Evolutionary conservation across 179 eudicot species (phyloP).

Genomic region (Gypsophila paniculata): DNA sequence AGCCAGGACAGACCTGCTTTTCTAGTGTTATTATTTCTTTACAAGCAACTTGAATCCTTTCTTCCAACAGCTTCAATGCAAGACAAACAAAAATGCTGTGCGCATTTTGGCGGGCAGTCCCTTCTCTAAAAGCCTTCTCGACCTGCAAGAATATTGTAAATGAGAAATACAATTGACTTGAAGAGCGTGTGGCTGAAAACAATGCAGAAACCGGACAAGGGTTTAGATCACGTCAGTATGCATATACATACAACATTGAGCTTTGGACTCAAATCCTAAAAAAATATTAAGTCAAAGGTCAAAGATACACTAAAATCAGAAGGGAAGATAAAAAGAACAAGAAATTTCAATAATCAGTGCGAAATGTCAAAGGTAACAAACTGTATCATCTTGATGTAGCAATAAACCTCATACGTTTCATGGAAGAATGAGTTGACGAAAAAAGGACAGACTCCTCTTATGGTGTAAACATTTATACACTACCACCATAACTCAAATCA

Average conservation of each 20-base stretch:
- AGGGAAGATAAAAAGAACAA: no score
- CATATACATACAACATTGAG: neutral
- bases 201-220: neutral
- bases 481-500: slow-evolving; percentile 1
- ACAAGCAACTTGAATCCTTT: slow-evolving; percentile 94
- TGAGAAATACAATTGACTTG: neutral
- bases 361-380: no score
- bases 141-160: slow-evolving; percentile 48
- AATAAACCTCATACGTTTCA: neutral
- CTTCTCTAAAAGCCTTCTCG: slow-evolving; percentile 98
- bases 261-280: neutral
- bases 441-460: neutral
- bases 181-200: neutral
- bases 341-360: no score
- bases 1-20: slow-evolving; percentile 57
- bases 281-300: neutral
- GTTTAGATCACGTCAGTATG: neutral
- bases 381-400: no score
- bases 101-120: slow-evolving; percentile 97
- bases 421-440: neutral
- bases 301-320: no score
- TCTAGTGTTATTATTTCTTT: slow-evolving; percentile 90
- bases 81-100: slow-evolving; percentile 97
- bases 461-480: neutral
- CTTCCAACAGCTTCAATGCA: slow-evolving; percentile 84